phyloP scores from a whole-genome alignment of 176 grass and related monocot genomes.

The barley (Hordeum vulgare) region MorexV3_pseudomolecules_assembly NC_058523.1:501859855-501860354 shows the following conservation, averaged over 20 bases:
- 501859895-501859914: constrained; percentile 2
- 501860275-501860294: too few species aligned
- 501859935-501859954: background rate
- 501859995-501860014: background rate
- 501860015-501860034: background rate
- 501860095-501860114: constrained; percentile 29
- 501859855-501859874: constrained; percentile 9
- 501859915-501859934: background rate
- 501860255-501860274: background rate
- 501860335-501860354: background rate
- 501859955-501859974: background rate
- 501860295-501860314: too few species aligned
- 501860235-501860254: background rate
- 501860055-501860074: background rate
- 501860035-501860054: background rate
- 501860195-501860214: background rate
- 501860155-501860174: background rate
- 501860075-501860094: background rate
- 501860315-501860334: background rate
- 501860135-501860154: background rate
- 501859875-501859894: constrained; percentile 7
- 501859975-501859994: background rate
- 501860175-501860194: background rate
- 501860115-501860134: constrained; percentile 15
- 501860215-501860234: constrained; percentile 13